Evolutionary conservation across 306 rosid species (phyloP), one percentile per base, ranked within the genome.

Genomic region (Aeschynomene evenia): DNA sequence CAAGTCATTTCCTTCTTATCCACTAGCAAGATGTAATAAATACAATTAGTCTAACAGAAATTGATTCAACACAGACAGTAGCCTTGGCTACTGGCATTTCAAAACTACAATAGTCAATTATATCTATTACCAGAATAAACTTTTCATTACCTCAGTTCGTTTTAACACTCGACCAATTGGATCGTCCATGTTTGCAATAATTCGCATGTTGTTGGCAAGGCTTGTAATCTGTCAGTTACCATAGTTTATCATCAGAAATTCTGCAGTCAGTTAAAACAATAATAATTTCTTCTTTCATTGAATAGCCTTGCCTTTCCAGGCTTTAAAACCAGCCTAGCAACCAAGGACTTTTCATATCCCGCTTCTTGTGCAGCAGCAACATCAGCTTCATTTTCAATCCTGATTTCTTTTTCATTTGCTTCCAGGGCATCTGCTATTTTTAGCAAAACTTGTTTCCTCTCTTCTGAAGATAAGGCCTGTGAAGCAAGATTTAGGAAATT

Each of bases 171-270:
- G 87, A 53, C 97, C 97, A 74, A 91, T 91, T 31, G 97, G 97
- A 86, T 94, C 99, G 76, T 91, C 96, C 95, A 94, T 94, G 66
- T 89, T 85, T 74, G 99, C 96, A 67, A 94, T 87, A 61, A 81
- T 62, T 57, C 97, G 89, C 28, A 91, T 68, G 49, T 93, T 88
- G 66, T 84, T 87, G 36, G 97, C 96, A 69, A 94, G 97, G 82
- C 73, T 77, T 73, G 85, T 66, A 80, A 94, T 86, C 99, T 94
- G 92, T 75, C 70, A 68, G 62, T 66, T 40, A 81, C 20, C 61
- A 58, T 46, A 54, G 24, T 62, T 66, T 59, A 81, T 72, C 78
- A 75, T 49, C 58, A 79, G 66, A 63, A 59, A 48, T 37, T 29
- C 61, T 23, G 37, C 53, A 45, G 29, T 65, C 51, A n/a, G 58